Percentiles rank a stretch among this genome's conserved stretches.
Evolutionary conservation across 2,329 filamentous ascomycete genomes (phyloP).

Genomic region (Camillea tinctor): DNA sequence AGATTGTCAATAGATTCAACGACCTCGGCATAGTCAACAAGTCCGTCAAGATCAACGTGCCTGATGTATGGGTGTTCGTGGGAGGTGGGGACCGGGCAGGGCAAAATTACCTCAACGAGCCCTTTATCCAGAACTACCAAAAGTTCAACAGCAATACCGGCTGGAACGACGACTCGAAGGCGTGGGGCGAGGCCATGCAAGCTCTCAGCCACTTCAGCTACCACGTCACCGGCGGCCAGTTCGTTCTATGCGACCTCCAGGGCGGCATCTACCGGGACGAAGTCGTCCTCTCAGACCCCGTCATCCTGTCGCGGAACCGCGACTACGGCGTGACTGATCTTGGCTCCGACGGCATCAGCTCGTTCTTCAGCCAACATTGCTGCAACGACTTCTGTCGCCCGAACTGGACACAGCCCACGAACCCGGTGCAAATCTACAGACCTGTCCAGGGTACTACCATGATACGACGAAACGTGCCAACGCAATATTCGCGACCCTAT

Average conservation of each 20-base stretch:
- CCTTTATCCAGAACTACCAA: conserved; percentile 41
- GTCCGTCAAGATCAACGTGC: conserved; percentile 36
- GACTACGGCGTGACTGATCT: conserved; percentile 41
- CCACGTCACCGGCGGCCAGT: conserved; percentile 35
- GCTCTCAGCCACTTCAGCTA: conserved; percentile 45
- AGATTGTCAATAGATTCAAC: conserved; percentile 38
- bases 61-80: conserved; percentile 32
- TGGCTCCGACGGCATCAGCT: conserved; percentile 37
- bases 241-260: conserved; percentile 43
- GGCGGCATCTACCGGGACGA: conserved; percentile 38
- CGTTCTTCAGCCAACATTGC: conserved; percentile 38
- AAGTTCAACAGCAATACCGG: conserved; percentile 46
- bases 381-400: conserved; percentile 35
- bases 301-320: conserved; percentile 38
- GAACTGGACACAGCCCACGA: conserved; percentile 21
- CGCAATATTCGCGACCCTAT: background rate
- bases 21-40: conserved; percentile 30
- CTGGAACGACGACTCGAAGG: conserved; percentile 31
- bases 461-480: background rate
- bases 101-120: conserved; percentile 32
- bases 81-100: conserved; percentile 8
- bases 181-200: conserved; percentile 40
- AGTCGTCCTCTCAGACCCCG: conserved; percentile 39
- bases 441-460: background rate
- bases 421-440: background rate